Base-by-base conservation (phyloP, 257 asterid genomes). In the Solanum virginianum region DNA sequence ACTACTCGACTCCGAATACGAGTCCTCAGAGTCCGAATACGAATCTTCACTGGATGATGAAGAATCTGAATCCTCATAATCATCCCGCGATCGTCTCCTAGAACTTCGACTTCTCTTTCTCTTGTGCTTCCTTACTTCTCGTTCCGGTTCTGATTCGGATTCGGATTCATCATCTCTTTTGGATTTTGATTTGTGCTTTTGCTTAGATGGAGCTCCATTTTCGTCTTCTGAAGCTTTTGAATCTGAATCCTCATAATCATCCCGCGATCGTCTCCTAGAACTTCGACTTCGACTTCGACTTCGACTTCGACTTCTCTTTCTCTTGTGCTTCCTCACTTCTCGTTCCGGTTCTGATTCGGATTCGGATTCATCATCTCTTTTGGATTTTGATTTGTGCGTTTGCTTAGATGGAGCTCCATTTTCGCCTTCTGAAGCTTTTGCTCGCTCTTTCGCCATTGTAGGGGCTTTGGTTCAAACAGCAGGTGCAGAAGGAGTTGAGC, bases 381-480 rank as follows among this genome's bases (percentile, higher is more conserved):
- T 92, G 81, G 91, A 79, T 24, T 85, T 86, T 55, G 91, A 88
- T 59, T 88, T 90, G 86, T 43, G 90, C 62, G 83, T 59, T 69
- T 88, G 91, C 62, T 88, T 91, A 9, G 92, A 66, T 16, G 92
- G 93, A 81, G 93, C 88, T 86, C 89, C 93, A 80, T 82, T 68
- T 43, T 89, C 93, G 70, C 84, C 88, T 60, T 88, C 89, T 70
- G 92, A 85, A 82, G 89, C 74, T 88, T 62, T 88, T 86, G 39
- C 80, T 90, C 84, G 85, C 36, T 91, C 93, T 87, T 86, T 94
- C 4, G 86, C 93, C 98, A 92, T 93, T 79, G 22, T 24, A 6
- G n/a, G 62, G 62, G 32, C 10, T 75, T 75, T 15, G 82, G 82
- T 24, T 75, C 62, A 6, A 75, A 36, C 41, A 75, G 60, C 1